Conservation (phyloP, 225 moss, liverwort and hornwort species). For the Physcomitrium patens region DNA sequence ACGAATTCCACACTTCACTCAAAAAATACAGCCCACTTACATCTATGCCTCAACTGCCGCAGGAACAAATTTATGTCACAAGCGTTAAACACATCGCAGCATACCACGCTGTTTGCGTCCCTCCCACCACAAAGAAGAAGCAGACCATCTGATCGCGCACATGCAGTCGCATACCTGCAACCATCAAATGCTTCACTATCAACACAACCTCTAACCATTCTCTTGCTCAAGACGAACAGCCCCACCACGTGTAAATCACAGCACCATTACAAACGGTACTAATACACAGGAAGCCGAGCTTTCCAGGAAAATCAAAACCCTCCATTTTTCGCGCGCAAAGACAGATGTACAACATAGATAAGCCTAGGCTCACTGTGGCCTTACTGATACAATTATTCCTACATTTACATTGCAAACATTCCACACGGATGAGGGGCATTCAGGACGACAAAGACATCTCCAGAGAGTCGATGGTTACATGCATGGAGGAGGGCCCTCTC, state of each 20-base stretch:
- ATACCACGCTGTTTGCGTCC: slow-evolving; percentile 85
- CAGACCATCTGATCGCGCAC: slow-evolving; percentile 84
- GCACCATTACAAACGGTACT: not conserved
- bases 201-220: slow-evolving; percentile 6
- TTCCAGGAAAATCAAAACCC: not conserved
- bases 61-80: slow-evolving; percentile 1
- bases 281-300: not conserved
- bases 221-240: not conserved
- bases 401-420: not conserved
- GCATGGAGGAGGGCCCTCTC: slow-evolving; percentile 67
- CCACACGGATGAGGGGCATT: not conserved
- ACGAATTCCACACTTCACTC: slow-evolving; percentile 19
- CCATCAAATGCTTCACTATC: slow-evolving; percentile 22
- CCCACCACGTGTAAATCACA: too few relatives aligned
- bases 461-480: slow-evolving; percentile 38
- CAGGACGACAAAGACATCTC: slow-evolving; percentile 19
- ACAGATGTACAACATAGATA: not conserved
- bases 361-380: not conserved
- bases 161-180: slow-evolving; percentile 87
- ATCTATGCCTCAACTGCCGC: slow-evolving; percentile 16
- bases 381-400: not conserved
- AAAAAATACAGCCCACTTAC: not conserved
- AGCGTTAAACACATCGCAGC: slow-evolving; percentile 1
- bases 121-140: slow-evolving; percentile 85
- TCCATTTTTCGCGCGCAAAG: not conserved